Evolutionary conservation across 2,329 filamentous ascomycete genomes (phyloP).

Genomic region (Pseudogymnoascus sp.): DNA sequence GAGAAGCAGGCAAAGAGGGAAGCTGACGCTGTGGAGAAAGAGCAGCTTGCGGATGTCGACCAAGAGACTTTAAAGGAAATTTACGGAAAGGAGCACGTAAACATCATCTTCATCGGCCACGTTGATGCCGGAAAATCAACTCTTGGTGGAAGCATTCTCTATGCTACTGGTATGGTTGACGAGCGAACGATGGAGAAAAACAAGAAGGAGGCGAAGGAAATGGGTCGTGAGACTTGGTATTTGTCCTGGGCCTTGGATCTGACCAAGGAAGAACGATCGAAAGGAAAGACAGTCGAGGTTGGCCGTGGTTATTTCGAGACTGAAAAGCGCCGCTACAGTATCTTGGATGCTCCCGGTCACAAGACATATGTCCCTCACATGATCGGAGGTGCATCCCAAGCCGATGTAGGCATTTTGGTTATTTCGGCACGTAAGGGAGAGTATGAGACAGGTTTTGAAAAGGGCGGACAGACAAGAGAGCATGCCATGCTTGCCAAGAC

Average conservation of each 20-base stretch:
- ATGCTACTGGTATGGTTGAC: slow-evolving; percentile 97
- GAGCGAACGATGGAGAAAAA: slow-evolving; percentile 98
- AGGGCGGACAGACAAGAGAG: slow-evolving; percentile 92
- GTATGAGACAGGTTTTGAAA: slow-evolving; percentile 97
- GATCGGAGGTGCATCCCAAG: slow-evolving; percentile 91
- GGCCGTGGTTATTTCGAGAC: slow-evolving; percentile 95
- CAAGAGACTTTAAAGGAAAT: slow-evolving; percentile 85
- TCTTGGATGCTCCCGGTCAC: slow-evolving; percentile 92
- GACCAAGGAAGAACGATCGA: slow-evolving; percentile 89
- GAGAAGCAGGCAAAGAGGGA: slow-evolving; percentile 52
- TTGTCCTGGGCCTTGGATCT: slow-evolving; percentile 96
- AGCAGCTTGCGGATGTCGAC: slow-evolving; percentile 64
- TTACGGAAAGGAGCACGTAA: slow-evolving; percentile 87
- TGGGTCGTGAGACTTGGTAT: slow-evolving; percentile 97
- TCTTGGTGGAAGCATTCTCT: slow-evolving; percentile 85
- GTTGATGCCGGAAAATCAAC: slow-evolving; percentile 98
- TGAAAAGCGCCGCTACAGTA: slow-evolving; percentile 90
- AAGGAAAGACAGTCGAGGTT: slow-evolving; percentile 98
- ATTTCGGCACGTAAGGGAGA: slow-evolving; percentile 96
- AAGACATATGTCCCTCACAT: slow-evolving; percentile 98
- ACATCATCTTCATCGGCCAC: slow-evolving; percentile 96
- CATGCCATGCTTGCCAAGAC: slow-evolving; percentile 98
- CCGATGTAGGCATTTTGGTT: slow-evolving; percentile 88
- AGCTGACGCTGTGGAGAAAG: slow-evolving; percentile 71
- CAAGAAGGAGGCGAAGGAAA: slow-evolving; percentile 90